phyloP scores from a whole-genome alignment of 2,329 filamentous ascomycete species.

The Colletotrichum tropicale region DNA sequence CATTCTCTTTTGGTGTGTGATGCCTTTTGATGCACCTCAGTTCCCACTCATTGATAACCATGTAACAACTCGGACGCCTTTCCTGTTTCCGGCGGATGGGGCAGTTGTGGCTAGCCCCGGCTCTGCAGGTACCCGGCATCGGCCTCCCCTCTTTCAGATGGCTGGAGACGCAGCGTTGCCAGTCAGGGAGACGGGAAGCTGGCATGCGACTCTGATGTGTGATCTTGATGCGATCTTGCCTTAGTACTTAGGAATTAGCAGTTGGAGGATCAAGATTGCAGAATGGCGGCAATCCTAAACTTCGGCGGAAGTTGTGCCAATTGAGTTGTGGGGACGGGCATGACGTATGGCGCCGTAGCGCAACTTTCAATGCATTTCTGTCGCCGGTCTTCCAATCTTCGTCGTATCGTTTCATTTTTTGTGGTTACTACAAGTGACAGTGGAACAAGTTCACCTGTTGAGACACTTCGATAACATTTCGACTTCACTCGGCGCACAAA shows the following conservation, averaged over 20 bases:
- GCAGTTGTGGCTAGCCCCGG: background rate
- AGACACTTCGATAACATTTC: background rate
- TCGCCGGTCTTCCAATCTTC: background rate
- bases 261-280: background rate
- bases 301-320: background rate
- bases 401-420: background rate
- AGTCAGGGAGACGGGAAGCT: background rate
- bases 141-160: background rate
- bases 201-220: background rate
- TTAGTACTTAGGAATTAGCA: background rate
- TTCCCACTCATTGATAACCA: background rate
- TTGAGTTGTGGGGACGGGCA: background rate
- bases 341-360: background rate
- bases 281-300: background rate
- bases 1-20: background rate
- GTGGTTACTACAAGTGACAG: background rate
- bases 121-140: slow-evolving; percentile 17
- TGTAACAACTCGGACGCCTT: background rate
- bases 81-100: slow-evolving; percentile 7
- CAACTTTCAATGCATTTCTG: background rate
- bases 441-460: background rate
- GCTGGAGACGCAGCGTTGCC: background rate
- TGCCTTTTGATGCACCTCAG: background rate
- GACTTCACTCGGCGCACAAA: background rate
- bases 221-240: background rate